phyloP scores from a whole-genome alignment of 2,329 filamentous ascomycete species.

The Malbranchea zuffiana region DNA sequence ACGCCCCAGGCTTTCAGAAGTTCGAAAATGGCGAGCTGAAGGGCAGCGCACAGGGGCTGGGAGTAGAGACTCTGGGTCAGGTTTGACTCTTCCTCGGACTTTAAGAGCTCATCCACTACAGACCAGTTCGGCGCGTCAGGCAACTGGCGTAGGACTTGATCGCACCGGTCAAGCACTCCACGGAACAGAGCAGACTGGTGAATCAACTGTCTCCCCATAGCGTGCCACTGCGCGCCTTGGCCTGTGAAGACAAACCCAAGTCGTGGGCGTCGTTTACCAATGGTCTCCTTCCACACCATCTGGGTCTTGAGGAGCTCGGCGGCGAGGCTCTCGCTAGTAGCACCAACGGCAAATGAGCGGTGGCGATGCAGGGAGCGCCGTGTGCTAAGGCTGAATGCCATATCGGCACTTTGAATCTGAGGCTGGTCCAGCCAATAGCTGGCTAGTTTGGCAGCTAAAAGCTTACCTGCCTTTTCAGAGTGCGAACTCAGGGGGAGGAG shows the following conservation, averaged over 20 bases:
- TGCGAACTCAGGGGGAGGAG: constrained; percentile 14
- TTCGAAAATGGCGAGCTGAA: constrained; percentile 29
- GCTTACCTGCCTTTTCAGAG: constrained; percentile 12
- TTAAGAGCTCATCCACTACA: not conserved
- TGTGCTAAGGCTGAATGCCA: constrained; percentile 4
- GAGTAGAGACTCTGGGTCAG: constrained; percentile 8
- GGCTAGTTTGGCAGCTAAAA: constrained; percentile 10
- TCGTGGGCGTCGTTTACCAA: too few species aligned
- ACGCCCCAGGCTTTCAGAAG: constrained; percentile 26
- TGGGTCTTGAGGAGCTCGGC: too few species aligned
- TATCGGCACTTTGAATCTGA: constrained; percentile 7
- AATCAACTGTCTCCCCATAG: constrained; percentile 13
- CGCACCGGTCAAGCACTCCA: constrained; percentile 11
- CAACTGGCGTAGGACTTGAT: constrained; percentile 10
- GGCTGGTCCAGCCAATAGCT: constrained; percentile 6
- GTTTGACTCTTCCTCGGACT: constrained; percentile 4
- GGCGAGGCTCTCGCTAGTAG: constrained; percentile 4
- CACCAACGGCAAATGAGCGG: constrained; percentile 4
- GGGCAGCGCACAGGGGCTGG: constrained; percentile 9
- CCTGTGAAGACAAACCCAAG: constrained; percentile 16
- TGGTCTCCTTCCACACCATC: too few species aligned
- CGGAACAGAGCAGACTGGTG: not conserved
- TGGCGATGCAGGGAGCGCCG: constrained; percentile 6
- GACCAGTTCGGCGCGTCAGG: constrained; percentile 11
- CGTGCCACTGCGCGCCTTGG: constrained; percentile 16